phyloP scores from a whole-genome alignment of 2,329 filamentous ascomycete species.

The Aspergillus sp. region DNA sequence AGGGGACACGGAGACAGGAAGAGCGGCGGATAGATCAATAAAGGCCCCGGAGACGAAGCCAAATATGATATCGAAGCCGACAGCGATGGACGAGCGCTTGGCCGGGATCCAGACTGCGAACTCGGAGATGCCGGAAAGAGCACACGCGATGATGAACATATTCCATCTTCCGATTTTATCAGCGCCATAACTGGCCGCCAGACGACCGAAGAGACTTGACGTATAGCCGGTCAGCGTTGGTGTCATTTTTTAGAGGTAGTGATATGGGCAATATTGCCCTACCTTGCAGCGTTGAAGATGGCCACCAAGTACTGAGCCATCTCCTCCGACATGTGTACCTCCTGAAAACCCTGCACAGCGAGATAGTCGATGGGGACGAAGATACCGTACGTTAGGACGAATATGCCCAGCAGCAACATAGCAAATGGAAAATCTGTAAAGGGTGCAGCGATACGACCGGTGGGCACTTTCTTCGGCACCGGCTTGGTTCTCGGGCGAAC shows the following conservation, averaged over 20 bases:
- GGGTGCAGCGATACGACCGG: conserved; percentile 19
- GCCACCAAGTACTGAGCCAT: conserved; percentile 53
- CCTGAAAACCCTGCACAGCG: conserved; percentile 25
- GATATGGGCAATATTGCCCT: not conserved
- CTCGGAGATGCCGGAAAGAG: conserved; percentile 45
- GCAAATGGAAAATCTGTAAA: conserved; percentile 43
- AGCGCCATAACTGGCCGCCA: conserved; percentile 52
- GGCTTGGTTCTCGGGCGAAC: conserved; percentile 45
- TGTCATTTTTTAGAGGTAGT: not conserved
- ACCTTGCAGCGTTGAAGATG: conserved; percentile 51
- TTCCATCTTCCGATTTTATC: conserved; percentile 57
- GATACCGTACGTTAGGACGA: conserved; percentile 52
- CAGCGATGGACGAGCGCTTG: conserved; percentile 49
- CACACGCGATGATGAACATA: conserved; percentile 48
- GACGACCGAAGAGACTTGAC: conserved; percentile 51
- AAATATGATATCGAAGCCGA: conserved; percentile 62
- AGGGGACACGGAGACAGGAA: conserved; percentile 2
- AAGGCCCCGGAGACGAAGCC: conserved; percentile 67
- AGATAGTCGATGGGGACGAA: conserved; percentile 54
- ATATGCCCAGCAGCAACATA: conserved; percentile 13
- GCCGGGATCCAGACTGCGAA: conserved; percentile 54
- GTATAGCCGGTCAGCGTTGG: not conserved
- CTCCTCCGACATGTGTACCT: conserved; percentile 37
- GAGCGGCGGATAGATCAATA: conserved; percentile 30
- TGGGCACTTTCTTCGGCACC: not conserved